These are phyloP conservation scores for Trypanosoma boissoni DNA, from an alignment of 208 protist genomes.

Conservation along the genomic window DNA sequence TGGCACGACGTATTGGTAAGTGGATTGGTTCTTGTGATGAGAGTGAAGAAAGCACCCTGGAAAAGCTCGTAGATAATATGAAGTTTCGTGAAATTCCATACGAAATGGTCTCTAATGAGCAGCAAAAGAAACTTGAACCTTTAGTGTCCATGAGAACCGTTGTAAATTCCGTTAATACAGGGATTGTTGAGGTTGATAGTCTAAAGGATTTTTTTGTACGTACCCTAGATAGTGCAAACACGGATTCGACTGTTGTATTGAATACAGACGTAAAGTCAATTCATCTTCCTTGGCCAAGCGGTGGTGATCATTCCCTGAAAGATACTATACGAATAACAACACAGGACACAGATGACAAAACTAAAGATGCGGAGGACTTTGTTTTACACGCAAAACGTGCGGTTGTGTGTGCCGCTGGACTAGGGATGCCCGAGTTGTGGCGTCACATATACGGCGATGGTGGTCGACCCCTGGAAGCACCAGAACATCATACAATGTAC, in stretches of 20 bases:
- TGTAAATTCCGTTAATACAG: conserved; percentile 36
- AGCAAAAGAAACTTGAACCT: conserved; percentile 28
- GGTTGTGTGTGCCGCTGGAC: conserved; percentile 22
- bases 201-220: conserved; percentile 25
- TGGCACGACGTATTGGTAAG: conserved; percentile 33
- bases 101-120: conserved; percentile 22
- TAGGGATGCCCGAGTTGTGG: conserved; percentile 35
- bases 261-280: conserved; percentile 19
- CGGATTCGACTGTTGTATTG: conserved; percentile 25
- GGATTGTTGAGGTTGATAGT: conserved; percentile 42
- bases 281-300: not conserved
- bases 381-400: conserved; percentile 22
- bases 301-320: not conserved
- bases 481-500: conserved; percentile 23
- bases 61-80: conserved; percentile 32
- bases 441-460: conserved; percentile 9
- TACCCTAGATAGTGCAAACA: conserved; percentile 10
- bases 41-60: conserved; percentile 16
- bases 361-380: conserved; percentile 6
- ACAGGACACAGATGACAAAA: not conserved
- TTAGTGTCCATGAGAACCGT: conserved; percentile 31
- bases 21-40: conserved; percentile 41
- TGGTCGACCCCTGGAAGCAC: conserved; percentile 1
- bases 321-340: not conserved
- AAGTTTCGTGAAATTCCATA: conserved; percentile 22